Conservation (phyloP, 805 yeast species). For the Myxozyma lipomycoides region DNA sequence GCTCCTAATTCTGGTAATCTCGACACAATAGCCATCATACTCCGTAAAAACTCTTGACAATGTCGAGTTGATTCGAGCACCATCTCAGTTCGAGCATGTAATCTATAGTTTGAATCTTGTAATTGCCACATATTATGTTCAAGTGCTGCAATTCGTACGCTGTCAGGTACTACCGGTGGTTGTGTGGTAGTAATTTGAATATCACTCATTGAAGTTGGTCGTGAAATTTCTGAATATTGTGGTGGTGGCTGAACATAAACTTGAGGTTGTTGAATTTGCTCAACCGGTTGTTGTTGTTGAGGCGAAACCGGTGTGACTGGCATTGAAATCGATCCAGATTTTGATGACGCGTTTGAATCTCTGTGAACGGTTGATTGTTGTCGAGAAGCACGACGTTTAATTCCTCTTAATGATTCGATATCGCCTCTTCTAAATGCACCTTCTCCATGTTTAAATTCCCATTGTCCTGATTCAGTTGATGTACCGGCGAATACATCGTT, state of each 20-base stretch:
- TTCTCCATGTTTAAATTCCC: constrained; percentile 90
- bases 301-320: constrained; percentile 26
- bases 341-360: constrained; percentile 42
- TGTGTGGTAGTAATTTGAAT: constrained; percentile 3
- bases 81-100: constrained; percentile 19
- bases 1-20: constrained; percentile 8
- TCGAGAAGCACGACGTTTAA: constrained; percentile 70
- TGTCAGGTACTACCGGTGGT: background rate
- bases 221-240: constrained; percentile 3
- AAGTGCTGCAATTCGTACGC: constrained; percentile 8
- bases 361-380: constrained; percentile 30
- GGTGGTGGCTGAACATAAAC: constrained; percentile 1
- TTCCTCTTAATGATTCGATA: constrained; percentile 62
- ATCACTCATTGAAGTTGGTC: background rate
- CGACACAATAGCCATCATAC: constrained; percentile 11
- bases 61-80: constrained; percentile 17
- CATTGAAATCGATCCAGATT: constrained; percentile 36
- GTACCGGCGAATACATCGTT: constrained; percentile 37
- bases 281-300: background rate
- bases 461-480: constrained; percentile 37
- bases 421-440: constrained; percentile 80
- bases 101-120: constrained; percentile 20
- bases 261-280: constrained; percentile 2
- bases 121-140: constrained; percentile 25
- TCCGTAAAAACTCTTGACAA: constrained; percentile 20